Conservation (phyloP, 106 monocot genomes). For the Xerophyta viscosa region DNA sequence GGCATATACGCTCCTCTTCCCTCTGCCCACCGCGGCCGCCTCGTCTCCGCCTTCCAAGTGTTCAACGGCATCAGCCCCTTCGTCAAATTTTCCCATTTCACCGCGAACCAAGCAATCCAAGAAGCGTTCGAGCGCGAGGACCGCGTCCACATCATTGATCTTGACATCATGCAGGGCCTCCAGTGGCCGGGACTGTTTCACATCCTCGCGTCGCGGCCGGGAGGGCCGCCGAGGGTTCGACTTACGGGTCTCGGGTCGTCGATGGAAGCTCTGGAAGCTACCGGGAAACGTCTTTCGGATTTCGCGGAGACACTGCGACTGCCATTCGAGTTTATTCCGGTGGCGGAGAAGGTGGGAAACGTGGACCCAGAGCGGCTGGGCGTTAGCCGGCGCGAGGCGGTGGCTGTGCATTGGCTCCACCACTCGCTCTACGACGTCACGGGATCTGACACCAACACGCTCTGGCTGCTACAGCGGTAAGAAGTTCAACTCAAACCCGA, state of each 20-base stretch:
- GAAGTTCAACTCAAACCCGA: too few relatives aligned
- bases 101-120: conserved; percentile 92
- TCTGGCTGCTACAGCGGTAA: conserved; percentile 86
- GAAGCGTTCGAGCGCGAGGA: conserved; percentile 85
- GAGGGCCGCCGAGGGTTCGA: conserved; percentile 67
- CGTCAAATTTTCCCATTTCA: conserved; percentile 97
- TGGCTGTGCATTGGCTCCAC: conserved; percentile 91
- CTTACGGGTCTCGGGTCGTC: conserved; percentile 78
- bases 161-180: too few relatives aligned
- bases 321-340: conserved; percentile 71
- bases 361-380: conserved; percentile 70
- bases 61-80: conserved; percentile 92
- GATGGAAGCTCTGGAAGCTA: conserved; percentile 72
- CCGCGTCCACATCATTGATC: conserved; percentile 82
- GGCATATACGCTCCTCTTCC: conserved; percentile 81
- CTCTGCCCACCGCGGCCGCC: conserved; percentile 36
- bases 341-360: conserved; percentile 82
- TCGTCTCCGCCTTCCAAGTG: conserved; percentile 82
- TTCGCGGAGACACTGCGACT: conserved; percentile 83
- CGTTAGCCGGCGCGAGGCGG: conserved; percentile 58
- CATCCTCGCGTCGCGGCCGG: conserved; percentile 78
- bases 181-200: too few relatives aligned
- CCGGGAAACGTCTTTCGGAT: conserved; percentile 77
- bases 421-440: conserved; percentile 96
- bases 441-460: conserved; percentile 81